Evolutionary conservation across 2,329 filamentous ascomycete species (phyloP).

Genomic region (Chrysoporthe austroafricana): DNA sequence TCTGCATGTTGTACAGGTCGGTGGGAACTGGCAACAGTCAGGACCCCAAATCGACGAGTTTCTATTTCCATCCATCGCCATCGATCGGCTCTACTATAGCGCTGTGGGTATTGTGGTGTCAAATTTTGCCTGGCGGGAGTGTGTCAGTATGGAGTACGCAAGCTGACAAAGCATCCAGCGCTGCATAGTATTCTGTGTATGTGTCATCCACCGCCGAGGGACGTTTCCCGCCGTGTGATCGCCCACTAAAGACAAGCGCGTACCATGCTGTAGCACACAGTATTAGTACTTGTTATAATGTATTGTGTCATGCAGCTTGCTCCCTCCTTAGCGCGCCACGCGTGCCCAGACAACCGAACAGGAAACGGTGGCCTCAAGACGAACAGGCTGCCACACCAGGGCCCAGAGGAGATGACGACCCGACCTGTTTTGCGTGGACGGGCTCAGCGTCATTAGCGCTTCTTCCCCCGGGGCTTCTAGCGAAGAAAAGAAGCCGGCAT

Average conservation of each 20-base stretch:
- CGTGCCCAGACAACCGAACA: neutral
- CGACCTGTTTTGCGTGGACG: neutral
- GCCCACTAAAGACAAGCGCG: conserved; percentile 1
- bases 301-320: conserved; percentile 9
- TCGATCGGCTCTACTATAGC: neutral
- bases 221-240: neutral
- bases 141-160: neutral
- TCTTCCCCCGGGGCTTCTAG: conserved; percentile 13
- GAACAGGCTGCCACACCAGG: conserved; percentile 14
- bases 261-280: neutral
- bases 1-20: neutral
- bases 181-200: neutral
- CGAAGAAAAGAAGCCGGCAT: conserved; percentile 29
- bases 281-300: neutral
- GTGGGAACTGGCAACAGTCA: neutral
- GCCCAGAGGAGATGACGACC: neutral
- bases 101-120: conserved; percentile 1
- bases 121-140: conserved; percentile 1
- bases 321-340: neutral
- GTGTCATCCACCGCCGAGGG: neutral
- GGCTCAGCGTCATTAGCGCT: neutral
- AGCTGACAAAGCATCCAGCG: neutral
- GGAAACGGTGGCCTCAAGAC: neutral
- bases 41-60: neutral
- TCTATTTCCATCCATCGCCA: conserved; percentile 3